phyloP scores from a whole-genome alignment of 371 early-diverging fungal genomes.

The Cokeromyces recurvatus region DNA sequence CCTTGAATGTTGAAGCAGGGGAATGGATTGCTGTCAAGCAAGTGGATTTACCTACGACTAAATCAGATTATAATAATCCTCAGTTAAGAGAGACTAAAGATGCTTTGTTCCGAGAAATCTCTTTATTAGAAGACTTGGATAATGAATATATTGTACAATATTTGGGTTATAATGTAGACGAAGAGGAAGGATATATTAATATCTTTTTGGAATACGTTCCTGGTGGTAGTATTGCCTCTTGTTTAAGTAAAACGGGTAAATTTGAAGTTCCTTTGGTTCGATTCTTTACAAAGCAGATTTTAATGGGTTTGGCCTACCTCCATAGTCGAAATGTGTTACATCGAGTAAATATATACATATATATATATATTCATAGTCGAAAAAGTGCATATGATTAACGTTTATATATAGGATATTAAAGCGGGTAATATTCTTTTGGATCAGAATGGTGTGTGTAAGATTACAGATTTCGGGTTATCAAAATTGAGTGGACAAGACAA shows the following conservation, averaged over 20 bases:
- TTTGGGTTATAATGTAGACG: conserved; percentile 59
- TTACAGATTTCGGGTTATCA: conserved; percentile 99
- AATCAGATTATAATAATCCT: conserved; percentile 39
- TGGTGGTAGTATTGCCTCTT: conserved; percentile 90
- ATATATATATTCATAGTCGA: not conserved
- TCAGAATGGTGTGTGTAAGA: conserved; percentile 86
- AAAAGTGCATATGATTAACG: too few species aligned
- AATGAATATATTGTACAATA: conserved; percentile 95
- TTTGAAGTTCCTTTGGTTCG: conserved; percentile 81
- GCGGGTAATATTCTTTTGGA: conserved; percentile 93
- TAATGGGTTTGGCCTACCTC: conserved; percentile 92
- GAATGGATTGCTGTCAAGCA: conserved; percentile 98
- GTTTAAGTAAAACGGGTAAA: conserved; percentile 75
- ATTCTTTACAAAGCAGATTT: conserved; percentile 85
- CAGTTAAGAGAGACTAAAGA: conserved; percentile 35
- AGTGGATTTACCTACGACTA: conserved; percentile 77
- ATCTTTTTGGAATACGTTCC: conserved; percentile 98
- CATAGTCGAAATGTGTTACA: conserved; percentile 95
- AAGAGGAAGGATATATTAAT: conserved; percentile 69
- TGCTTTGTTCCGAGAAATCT: conserved; percentile 39
- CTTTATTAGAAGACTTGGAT: conserved; percentile 58
- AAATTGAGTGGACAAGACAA: conserved; percentile 67
- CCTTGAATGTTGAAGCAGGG: conserved; percentile 78
- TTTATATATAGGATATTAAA: conserved; percentile 76
- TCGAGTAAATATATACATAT: conserved; percentile 46